Conservation (phyloP, 352 stramenopile genomes). For the Globisporangium apiculatum region DNA sequence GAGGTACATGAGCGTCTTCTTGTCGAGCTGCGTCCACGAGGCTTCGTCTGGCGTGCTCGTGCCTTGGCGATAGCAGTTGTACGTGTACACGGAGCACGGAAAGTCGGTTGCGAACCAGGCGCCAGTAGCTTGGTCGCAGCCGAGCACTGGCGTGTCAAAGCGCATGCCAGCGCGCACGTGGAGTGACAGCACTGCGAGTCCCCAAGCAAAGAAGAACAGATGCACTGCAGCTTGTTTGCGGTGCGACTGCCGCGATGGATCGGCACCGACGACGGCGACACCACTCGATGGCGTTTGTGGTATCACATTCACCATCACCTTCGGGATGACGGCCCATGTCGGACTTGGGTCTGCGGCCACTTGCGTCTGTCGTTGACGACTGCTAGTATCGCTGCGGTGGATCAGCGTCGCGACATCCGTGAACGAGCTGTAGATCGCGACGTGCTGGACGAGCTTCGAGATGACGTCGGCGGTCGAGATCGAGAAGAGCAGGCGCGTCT, state of each 20-base stretch:
- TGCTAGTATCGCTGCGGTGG: background rate
- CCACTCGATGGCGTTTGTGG: too few relatives aligned
- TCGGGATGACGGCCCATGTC: too few relatives aligned
- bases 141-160: background rate
- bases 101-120: too few relatives aligned
- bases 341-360: too few relatives aligned
- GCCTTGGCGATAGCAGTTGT: too few relatives aligned
- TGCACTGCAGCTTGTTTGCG: background rate
- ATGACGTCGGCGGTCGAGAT: conserved; percentile 9
- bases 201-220: conserved; percentile 5
- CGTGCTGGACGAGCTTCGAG: conserved; percentile 20
- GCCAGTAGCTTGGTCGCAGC: too few relatives aligned
- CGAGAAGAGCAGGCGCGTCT: conserved; percentile 20
- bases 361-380: background rate
- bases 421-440: conserved; percentile 17
- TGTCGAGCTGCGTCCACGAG: too few relatives aligned
- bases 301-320: too few relatives aligned
- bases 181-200: conserved; percentile 1
- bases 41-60: too few relatives aligned
- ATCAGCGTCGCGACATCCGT: conserved; percentile 6
- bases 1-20: too few relatives aligned
- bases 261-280: background rate
- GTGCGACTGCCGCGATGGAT: background rate
- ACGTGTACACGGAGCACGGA: too few relatives aligned
- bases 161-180: conserved; percentile 5